Percentiles rank a stretch among this genome's conserved stretches.
Conservation (phyloP, 805 yeast genomes). For the Kuraishia piskuri region DNA sequence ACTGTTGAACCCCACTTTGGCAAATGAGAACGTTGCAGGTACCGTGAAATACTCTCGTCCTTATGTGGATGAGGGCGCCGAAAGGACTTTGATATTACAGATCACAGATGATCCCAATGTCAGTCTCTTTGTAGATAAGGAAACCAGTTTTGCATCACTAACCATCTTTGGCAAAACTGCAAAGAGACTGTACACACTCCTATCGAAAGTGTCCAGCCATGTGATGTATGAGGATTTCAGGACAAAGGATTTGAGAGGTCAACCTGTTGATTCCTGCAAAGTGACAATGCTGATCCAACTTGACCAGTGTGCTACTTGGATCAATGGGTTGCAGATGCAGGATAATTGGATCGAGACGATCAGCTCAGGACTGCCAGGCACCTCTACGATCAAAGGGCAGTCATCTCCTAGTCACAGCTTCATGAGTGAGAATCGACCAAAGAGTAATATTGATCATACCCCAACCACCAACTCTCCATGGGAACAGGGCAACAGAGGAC, state of each 20-base stretch:
- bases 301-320: slow-evolving; percentile 10
- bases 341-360: slow-evolving; percentile 18
- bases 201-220: slow-evolving; percentile 15
- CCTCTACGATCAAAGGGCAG: background rate
- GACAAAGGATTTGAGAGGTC: slow-evolving; percentile 1
- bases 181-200: slow-evolving; percentile 11
- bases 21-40: slow-evolving; percentile 7
- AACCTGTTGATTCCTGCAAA: slow-evolving; percentile 3
- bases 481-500: background rate
- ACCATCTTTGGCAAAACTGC: slow-evolving; percentile 17
- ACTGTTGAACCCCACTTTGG: slow-evolving; percentile 2
- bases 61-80: slow-evolving; percentile 25
- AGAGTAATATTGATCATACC: background rate
- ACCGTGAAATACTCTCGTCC: slow-evolving; percentile 35
- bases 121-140: slow-evolving; percentile 22
- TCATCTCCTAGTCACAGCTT: background rate
- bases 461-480: background rate
- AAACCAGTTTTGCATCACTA: slow-evolving; percentile 19
- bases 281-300: slow-evolving; percentile 15
- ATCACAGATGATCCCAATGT: slow-evolving; percentile 21
- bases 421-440: background rate
- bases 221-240: slow-evolving; percentile 15
- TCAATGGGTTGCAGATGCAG: slow-evolving; percentile 21
- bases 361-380: background rate
- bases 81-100: slow-evolving; percentile 34